A percentile compares a stretch with the other conserved stretches of the same genome.
phyloP scores from a whole-genome alignment of 2,329 filamentous ascomycete genomes.

The Pseudogymnoascus sp. region DNA sequence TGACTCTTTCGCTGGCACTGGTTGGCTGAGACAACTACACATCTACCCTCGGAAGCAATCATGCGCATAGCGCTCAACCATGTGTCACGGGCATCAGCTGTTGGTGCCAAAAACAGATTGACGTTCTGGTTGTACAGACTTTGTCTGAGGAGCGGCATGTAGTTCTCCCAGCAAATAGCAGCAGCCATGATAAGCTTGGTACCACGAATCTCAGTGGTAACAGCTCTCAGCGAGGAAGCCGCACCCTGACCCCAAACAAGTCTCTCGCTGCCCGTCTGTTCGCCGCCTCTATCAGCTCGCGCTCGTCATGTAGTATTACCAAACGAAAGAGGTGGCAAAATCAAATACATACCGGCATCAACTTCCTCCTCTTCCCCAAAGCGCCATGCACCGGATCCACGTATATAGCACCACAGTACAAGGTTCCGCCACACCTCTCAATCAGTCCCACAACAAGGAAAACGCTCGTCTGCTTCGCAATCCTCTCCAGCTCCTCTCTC shows the following conservation, averaged over 20 bases:
- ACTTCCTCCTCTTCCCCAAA: conserved; percentile 81
- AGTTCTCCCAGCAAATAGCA: conserved; percentile 95
- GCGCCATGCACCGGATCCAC: conserved; percentile 67
- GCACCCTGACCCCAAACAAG: conserved; percentile 85
- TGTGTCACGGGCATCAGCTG: conserved; percentile 74
- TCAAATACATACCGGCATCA: conserved; percentile 64
- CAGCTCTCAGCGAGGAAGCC: conserved; percentile 68
- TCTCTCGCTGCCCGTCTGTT: conserved; percentile 65
- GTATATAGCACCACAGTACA: conserved; percentile 80
- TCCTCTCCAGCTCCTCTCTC: conserved; percentile 67
- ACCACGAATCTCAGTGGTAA: conserved; percentile 72
- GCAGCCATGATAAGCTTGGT: conserved; percentile 73
- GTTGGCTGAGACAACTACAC: conserved; percentile 80
- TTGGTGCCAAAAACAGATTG: conserved; percentile 85
- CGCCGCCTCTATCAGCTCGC: conserved; percentile 9
- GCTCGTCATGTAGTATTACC: background rate
- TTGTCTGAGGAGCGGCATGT: conserved; percentile 84
- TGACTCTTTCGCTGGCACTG: conserved; percentile 63
- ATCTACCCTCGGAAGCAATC: conserved; percentile 71
- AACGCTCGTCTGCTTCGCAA: conserved; percentile 70
- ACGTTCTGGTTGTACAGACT: conserved; percentile 83
- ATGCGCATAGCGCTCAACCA: conserved; percentile 82
- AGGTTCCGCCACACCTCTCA: conserved; percentile 70
- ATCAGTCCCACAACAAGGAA: conserved; percentile 77
- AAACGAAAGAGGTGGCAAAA: background rate